phyloP scores from a whole-genome alignment of 2,329 filamentous ascomycete genomes.

The Chrysosporium queenslandicum region DNA sequence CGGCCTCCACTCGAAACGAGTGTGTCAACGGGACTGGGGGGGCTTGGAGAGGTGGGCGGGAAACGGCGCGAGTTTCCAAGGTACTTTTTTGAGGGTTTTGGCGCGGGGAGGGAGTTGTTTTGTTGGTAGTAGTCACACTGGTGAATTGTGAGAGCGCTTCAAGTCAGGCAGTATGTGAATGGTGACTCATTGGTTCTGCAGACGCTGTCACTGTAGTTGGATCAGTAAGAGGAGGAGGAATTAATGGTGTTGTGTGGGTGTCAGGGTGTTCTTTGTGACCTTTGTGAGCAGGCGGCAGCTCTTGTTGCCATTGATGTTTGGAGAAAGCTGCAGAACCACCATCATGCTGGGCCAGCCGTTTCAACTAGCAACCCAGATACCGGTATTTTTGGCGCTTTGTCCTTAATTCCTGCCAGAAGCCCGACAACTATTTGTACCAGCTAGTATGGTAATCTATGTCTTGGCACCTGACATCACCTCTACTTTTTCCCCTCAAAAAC shows the following conservation, averaged over 20 bases:
- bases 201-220: background rate
- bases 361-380: background rate
- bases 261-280: background rate
- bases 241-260: background rate
- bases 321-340: conserved; percentile 1
- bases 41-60: too few relatives aligned
- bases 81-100: background rate
- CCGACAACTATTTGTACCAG: background rate
- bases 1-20: background rate
- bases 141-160: background rate
- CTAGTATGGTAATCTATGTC: background rate
- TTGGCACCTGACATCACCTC: conserved; percentile 7
- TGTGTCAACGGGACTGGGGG: background rate
- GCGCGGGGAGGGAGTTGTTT: conserved; percentile 3
- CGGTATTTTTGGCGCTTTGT: background rate
- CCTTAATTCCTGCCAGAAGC: background rate
- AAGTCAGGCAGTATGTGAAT: background rate
- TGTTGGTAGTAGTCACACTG: background rate
- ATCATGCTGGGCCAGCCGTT: background rate
- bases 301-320: conserved; percentile 4
- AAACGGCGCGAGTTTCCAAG: background rate
- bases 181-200: background rate
- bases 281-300: background rate
- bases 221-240: background rate
- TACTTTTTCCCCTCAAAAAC: too few relatives aligned